Percentiles rank a stretch among this genome's conserved stretches.
These are phyloP conservation scores for Sporothrix inflata DNA, from an alignment of 2,329 filamentous ascomycete species.

Conservation along the genomic window DNA sequence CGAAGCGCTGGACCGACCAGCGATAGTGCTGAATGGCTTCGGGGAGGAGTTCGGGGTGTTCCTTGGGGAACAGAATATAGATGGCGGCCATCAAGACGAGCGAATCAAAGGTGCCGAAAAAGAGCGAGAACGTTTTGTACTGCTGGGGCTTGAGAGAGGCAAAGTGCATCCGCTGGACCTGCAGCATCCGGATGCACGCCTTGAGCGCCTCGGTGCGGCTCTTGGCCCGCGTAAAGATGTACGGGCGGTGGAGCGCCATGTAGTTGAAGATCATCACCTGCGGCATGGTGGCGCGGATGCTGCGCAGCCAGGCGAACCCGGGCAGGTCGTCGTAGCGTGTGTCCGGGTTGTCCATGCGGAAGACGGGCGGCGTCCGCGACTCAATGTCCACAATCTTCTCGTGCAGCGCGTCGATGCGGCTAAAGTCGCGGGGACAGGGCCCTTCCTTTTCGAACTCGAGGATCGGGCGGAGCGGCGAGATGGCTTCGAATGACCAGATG, in stretches of 20 bases:
- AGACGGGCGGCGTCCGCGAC: slow-evolving; percentile 54
- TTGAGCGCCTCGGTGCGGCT: slow-evolving; percentile 60
- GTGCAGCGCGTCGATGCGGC: slow-evolving; percentile 59
- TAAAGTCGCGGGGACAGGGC: slow-evolving; percentile 57
- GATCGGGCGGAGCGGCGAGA: slow-evolving; percentile 56
- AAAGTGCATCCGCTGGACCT: slow-evolving; percentile 56
- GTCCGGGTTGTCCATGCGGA: slow-evolving; percentile 60
- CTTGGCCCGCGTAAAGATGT: slow-evolving; percentile 60
- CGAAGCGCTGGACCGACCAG: slow-evolving; percentile 62
- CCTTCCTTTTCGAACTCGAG: slow-evolving; percentile 60
- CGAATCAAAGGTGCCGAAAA: slow-evolving; percentile 67
- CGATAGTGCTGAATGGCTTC: slow-evolving; percentile 59
- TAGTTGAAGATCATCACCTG: slow-evolving; percentile 57
- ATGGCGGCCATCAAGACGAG: slow-evolving; percentile 64
- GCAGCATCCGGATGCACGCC: slow-evolving; percentile 59
- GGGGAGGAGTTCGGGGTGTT: slow-evolving; percentile 54
- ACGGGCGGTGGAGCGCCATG: slow-evolving; percentile 64
- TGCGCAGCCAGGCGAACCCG: slow-evolving; percentile 56
- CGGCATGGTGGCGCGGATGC: slow-evolving; percentile 51
- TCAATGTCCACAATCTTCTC: slow-evolving; percentile 53
- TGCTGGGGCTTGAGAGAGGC: slow-evolving; percentile 53
- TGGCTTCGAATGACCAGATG: slow-evolving; percentile 55
- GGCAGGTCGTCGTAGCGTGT: slow-evolving; percentile 58
- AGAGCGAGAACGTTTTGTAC: slow-evolving; percentile 59
- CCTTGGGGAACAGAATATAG: slow-evolving; percentile 62